Evolutionary conservation across 805 yeast genomes (phyloP).

Genomic region (Ogataea saltuana): DNA sequence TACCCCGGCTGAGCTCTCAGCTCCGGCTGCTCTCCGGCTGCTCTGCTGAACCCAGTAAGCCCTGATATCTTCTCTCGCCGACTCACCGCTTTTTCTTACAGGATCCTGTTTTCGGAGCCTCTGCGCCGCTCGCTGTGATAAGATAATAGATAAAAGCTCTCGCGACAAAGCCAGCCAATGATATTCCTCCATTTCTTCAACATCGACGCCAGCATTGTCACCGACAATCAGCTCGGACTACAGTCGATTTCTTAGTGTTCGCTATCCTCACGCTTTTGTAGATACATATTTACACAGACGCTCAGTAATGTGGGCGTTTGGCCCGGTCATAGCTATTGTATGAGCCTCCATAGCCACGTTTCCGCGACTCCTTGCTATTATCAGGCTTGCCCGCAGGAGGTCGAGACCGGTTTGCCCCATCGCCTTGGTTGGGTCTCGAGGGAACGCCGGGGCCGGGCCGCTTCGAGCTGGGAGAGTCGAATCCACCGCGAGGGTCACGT

Average conservation of each 20-base stretch:
- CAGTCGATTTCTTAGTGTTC: too few species aligned
- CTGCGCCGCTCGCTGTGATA: slow-evolving; percentile 5
- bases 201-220: too few species aligned
- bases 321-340: slow-evolving; percentile 10
- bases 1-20: too few species aligned
- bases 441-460: slow-evolving; percentile 1
- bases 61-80: too few species aligned
- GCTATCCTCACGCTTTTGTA: too few species aligned
- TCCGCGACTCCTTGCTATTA: slow-evolving; percentile 9
- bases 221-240: too few species aligned
- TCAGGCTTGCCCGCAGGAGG: neutral
- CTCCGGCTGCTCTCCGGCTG: too few species aligned
- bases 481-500: slow-evolving; percentile 6
- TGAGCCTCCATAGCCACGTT: slow-evolving; percentile 16
- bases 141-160: slow-evolving; percentile 4
- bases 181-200: neutral
- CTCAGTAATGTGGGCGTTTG: slow-evolving; percentile 20
- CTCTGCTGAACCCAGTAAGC: too few species aligned
- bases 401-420: neutral
- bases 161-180: too few species aligned
- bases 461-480: slow-evolving; percentile 1
- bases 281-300: neutral
- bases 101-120: neutral
- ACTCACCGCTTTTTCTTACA: neutral
- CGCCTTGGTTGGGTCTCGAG: slow-evolving; percentile 7